These are phyloP conservation scores for Alternaria gaisen DNA, from an alignment of 2,329 filamentous ascomycete species.

Conservation along the genomic window DNA sequence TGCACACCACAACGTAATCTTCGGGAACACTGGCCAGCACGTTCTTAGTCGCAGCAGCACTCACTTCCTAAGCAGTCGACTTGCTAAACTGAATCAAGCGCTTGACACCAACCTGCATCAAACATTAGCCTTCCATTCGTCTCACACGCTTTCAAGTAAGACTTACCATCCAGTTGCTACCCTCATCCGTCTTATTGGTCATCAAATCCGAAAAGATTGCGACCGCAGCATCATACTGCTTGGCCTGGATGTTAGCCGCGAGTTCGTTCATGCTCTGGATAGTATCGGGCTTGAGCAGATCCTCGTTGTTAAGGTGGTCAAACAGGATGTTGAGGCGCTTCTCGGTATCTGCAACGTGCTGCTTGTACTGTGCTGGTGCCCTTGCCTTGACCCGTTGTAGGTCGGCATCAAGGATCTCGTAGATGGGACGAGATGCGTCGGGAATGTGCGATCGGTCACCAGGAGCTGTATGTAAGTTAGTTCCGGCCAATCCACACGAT, in stretches of 20 bases:
- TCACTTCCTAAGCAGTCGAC: slow-evolving; percentile 29
- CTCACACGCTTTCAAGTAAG: neutral
- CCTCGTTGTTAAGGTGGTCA: slow-evolving; percentile 95
- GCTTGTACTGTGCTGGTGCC: slow-evolving; percentile 84
- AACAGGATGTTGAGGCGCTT: slow-evolving; percentile 94
- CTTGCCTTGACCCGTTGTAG: slow-evolving; percentile 88
- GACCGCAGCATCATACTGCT: slow-evolving; percentile 57
- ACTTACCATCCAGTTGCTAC: slow-evolving; percentile 62
- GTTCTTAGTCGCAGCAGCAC: neutral
- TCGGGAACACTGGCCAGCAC: neutral
- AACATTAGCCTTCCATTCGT: slow-evolving; percentile 13
- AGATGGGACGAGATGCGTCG: slow-evolving; percentile 75
- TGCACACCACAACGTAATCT: slow-evolving; percentile 1
- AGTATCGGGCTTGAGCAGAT: slow-evolving; percentile 83
- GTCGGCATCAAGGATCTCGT: slow-evolving; percentile 81
- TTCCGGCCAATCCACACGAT: slow-evolving; percentile 11
- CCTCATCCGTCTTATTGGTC: slow-evolving; percentile 59
- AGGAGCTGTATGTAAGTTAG: slow-evolving; percentile 56
- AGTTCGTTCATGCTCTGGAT: slow-evolving; percentile 72
- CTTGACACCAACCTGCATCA: slow-evolving; percentile 48
- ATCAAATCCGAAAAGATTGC: slow-evolving; percentile 57
- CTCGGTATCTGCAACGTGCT: slow-evolving; percentile 91
- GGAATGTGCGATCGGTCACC: slow-evolving; percentile 94
- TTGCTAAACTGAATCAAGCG: slow-evolving; percentile 52
- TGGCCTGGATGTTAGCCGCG: slow-evolving; percentile 49